Evolutionary conservation across 352 stramenopile species (phyloP).

Genomic region (Phytophthora macrochlamydospora): DNA sequence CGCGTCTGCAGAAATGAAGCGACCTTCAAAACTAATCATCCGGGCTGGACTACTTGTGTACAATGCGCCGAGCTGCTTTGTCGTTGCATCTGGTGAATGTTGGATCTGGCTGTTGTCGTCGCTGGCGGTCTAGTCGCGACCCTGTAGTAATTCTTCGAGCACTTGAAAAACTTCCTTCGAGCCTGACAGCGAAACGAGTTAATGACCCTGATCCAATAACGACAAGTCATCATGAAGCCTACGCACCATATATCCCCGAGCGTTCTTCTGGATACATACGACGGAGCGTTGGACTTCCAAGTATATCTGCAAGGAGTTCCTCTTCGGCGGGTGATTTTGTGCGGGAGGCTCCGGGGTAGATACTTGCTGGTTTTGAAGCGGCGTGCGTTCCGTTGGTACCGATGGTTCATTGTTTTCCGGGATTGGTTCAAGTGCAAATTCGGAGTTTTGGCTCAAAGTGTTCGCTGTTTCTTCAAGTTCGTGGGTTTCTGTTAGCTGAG

Average conservation of each 20-base stretch:
- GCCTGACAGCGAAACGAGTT: conserved; percentile 12
- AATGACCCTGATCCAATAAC: not conserved
- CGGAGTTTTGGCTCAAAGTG: not conserved
- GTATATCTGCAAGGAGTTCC: conserved; percentile 26
- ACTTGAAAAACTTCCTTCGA: conserved; percentile 23
- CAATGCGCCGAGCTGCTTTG: not conserved
- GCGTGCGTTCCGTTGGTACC: not conserved
- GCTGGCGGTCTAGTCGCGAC: not conserved
- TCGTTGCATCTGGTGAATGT: not conserved
- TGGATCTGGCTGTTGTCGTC: not conserved
- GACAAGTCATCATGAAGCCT: not conserved
- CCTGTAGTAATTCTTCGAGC: conserved; percentile 27
- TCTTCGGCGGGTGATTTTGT: not conserved
- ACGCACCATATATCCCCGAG: conserved; percentile 31
- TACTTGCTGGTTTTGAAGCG: not conserved
- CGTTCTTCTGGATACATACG: conserved; percentile 34
- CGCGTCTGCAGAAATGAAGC: conserved; percentile 19
- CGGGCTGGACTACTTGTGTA: not conserved
- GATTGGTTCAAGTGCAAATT: not conserved
- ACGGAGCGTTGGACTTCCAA: conserved; percentile 30
- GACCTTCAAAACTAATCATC: conserved; percentile 11
- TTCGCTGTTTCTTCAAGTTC: not conserved
- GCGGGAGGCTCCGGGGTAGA: conserved; percentile 1
- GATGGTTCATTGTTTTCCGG: conserved; percentile 10
- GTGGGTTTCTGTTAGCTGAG: conserved; percentile 10